Base-by-base conservation (phyloP, 2,329 filamentous ascomycete species). In the Trichothecium roseum region DNA sequence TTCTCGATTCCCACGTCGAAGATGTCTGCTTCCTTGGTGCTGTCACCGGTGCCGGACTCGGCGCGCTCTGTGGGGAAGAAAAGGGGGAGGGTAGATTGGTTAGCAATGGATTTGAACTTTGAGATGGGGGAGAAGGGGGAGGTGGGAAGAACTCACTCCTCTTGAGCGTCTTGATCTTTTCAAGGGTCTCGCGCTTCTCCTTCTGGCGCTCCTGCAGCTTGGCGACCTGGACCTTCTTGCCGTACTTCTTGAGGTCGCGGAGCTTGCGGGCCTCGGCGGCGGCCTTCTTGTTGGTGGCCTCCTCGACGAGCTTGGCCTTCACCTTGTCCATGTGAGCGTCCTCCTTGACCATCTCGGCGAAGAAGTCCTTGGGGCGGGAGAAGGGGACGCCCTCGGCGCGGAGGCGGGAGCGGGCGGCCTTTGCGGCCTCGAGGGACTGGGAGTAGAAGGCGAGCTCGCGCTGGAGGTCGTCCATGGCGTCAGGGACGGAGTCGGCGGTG, bases 301-400 rank as follows among this genome's bases (percentile, higher is more conserved):
- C 86, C 52, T 96, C 88, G 42, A 94, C 73, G 51, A 96, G 68
- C 71, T 93, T 94, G 52, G 81, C 77, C 70, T 93, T 93, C 56
- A 98, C 84, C 70, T 84, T 88, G 56, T 84, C 84, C 91, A 98
- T 98, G 60, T 95, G 91, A 51, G 93, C 89, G 56, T 98, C 91
- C 52, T 81, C 85, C 75, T 96, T 96, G 52, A 95, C 81, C 88
- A 96, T 98, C 69, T 98, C 91, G 30, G 91, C 91, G 51, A 98
- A 98, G 65, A 94, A 98, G 63, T 98, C 91, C 37, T 76, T 80
- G 4, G 91, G 91, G 8, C 91, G 75, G 18, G 85, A 81, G 63
- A 98, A 98, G 6, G 84, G 75, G 1, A 89, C 72, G 8, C 81
- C 81, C 59, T 95, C 89, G 43, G 81, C 79, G 53, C 84, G 81